phyloP scores from a whole-genome alignment of 2,329 filamentous ascomycete species.

The Trichoderma sp. region DNA sequence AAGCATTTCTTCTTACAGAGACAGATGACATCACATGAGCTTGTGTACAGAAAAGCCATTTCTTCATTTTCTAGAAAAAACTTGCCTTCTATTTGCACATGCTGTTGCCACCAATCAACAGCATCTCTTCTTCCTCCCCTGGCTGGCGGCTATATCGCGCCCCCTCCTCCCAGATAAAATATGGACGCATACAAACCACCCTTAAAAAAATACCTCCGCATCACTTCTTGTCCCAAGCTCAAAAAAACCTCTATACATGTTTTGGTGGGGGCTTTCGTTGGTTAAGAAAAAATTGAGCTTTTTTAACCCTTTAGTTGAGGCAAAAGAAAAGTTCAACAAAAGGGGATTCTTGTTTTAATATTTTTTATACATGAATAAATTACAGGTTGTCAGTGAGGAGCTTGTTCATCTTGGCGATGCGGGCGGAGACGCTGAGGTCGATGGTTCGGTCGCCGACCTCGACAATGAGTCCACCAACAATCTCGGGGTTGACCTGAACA shows the following conservation, averaged over 20 bases:
- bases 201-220: not conserved
- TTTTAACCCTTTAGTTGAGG: not conserved
- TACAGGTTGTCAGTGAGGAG: constrained; percentile 95
- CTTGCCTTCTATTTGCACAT: constrained; percentile 28
- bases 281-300: not conserved
- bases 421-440: constrained; percentile 91
- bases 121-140: not conserved
- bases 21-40: not conserved
- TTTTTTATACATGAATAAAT: constrained; percentile 25
- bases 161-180: not conserved
- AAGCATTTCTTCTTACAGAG: not conserved
- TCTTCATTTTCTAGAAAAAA: constrained; percentile 15
- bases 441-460: constrained; percentile 98
- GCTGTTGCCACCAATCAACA: constrained; percentile 18
- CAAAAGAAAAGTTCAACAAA: constrained; percentile 25
- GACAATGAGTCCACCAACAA: constrained; percentile 89
- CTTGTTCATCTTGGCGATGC: constrained; percentile 99
- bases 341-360: constrained; percentile 27
- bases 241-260: constrained; percentile 8
- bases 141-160: constrained; percentile 7
- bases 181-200: not conserved
- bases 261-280: not conserved
- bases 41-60: constrained; percentile 1
- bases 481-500: constrained; percentile 83
- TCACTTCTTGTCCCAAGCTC: not conserved